Conservation (phyloP, 108 stramenopile genomes). For the Skeletonema tropicum region DNA sequence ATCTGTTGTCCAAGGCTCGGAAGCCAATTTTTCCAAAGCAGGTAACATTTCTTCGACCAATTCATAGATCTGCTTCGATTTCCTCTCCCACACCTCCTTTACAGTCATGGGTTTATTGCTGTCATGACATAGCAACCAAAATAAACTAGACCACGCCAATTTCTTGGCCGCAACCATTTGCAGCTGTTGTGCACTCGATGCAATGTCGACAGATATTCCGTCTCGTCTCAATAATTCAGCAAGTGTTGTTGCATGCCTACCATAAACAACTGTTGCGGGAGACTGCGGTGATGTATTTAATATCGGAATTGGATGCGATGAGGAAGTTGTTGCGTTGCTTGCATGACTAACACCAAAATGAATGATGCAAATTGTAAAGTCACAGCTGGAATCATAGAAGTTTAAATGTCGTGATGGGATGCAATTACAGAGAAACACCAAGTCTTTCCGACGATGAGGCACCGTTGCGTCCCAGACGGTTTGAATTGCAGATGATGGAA, state of each 20-base stretch:
- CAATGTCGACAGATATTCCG: constrained; percentile 45
- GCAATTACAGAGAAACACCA: constrained; percentile 71
- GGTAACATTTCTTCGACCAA: constrained; percentile 68
- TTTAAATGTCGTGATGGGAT: constrained; percentile 43
- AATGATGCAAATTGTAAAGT: constrained; percentile 28
- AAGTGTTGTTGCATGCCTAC: constrained; percentile 53
- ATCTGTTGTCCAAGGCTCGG: constrained; percentile 9
- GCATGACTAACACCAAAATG: constrained; percentile 40
- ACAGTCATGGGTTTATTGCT: constrained; percentile 45
- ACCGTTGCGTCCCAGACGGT: constrained; percentile 54
- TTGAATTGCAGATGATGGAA: constrained; percentile 51
- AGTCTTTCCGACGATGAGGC: constrained; percentile 53
- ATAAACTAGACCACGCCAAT: constrained; percentile 63
- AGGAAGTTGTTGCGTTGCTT: background rate
- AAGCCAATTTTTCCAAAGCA: constrained; percentile 24
- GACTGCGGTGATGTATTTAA: constrained; percentile 45
- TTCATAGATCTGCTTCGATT: constrained; percentile 32
- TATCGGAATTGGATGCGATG: constrained; percentile 44
- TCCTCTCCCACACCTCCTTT: constrained; percentile 49
- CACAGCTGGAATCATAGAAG: background rate
- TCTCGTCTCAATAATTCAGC: constrained; percentile 38
- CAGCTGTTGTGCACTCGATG: constrained; percentile 25
- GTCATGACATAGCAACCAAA: constrained; percentile 70
- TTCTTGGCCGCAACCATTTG: constrained; percentile 50
- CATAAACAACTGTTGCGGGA: constrained; percentile 67